These are phyloP conservation scores for Themeda triandra DNA, from an alignment of 176 grass and related monocot genomes.

Conservation along the genomic window DNA sequence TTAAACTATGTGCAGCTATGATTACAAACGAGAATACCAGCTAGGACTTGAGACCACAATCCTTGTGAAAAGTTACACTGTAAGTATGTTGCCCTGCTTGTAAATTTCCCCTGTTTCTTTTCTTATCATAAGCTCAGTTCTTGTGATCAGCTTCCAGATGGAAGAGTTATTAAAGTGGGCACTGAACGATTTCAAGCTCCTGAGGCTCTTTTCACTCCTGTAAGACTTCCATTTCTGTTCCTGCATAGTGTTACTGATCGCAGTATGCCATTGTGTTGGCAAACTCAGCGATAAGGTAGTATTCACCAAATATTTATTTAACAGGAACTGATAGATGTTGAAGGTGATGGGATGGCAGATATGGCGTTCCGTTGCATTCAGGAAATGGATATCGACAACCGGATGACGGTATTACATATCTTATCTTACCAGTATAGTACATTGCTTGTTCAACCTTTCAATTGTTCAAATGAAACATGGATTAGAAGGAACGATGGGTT, in stretches of 20 bases:
- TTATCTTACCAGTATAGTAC: conserved; percentile 6
- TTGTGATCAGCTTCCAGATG: conserved; percentile 93
- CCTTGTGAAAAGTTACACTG: conserved; percentile 96
- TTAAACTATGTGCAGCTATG: conserved; percentile 63
- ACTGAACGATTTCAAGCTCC: conserved; percentile 95
- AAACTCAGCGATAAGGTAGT: not conserved
- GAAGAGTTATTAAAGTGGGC: conserved; percentile 98
- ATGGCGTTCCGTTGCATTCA: conserved; percentile 98
- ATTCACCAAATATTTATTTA: conserved; percentile 23
- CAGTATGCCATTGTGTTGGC: not conserved
- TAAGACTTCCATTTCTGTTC: conserved; percentile 37
- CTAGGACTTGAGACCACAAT: conserved; percentile 96
- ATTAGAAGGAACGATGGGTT: too few species aligned
- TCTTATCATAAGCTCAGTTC: conserved; percentile 28
- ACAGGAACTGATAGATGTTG: conserved; percentile 95
- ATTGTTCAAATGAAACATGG: not conserved
- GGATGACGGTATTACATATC: conserved; percentile 69
- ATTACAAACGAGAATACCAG: conserved; percentile 96
- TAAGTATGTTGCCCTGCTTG: conserved; percentile 49
- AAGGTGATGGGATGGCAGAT: conserved; percentile 96
- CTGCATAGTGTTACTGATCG: not conserved
- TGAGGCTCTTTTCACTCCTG: conserved; percentile 94
- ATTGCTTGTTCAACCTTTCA: not conserved
- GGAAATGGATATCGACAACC: conserved; percentile 98
- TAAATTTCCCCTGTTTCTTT: conserved; percentile 3